Conservation (phyloP, 2,329 filamentous ascomycete species). For the Fusarium succisae region DNA sequence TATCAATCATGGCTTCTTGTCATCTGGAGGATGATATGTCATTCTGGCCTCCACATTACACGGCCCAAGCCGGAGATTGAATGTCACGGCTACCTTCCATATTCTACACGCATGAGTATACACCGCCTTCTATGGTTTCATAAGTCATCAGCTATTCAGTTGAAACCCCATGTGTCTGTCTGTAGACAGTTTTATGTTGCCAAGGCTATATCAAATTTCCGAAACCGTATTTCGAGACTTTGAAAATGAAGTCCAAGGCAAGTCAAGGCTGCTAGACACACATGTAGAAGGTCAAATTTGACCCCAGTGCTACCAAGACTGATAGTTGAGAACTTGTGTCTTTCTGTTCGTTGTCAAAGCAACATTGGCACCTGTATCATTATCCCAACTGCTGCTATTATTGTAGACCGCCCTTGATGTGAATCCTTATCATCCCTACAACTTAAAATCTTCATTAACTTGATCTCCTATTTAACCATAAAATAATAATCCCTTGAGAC, state of each 20-base stretch:
- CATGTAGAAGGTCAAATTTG: not conserved
- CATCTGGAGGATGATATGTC: not conserved
- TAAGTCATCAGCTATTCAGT: not conserved
- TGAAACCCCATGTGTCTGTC: not conserved
- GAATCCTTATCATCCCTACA: not conserved
- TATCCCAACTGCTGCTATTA: too few species aligned
- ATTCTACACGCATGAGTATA: not conserved
- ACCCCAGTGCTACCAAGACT: not conserved
- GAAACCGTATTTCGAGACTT: constrained; percentile 2
- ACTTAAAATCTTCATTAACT: not conserved
- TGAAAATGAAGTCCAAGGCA: not conserved
- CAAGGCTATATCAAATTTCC: not conserved
- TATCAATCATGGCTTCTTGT: not conserved
- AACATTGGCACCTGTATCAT: not conserved
- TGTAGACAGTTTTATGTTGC: not conserved
- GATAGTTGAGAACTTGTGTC: not conserved
- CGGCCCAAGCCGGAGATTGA: not conserved
- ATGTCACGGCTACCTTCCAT: not conserved
- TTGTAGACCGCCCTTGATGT: not conserved
- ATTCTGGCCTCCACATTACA: not conserved
- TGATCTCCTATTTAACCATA: not conserved
- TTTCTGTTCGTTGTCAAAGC: not conserved
- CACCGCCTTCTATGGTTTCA: not conserved
- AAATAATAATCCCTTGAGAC: not conserved
- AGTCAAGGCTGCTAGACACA: not conserved